Evolutionary conservation across 768 basidiomycete genomes (phyloP).

Genomic region (Boletus reticuloceps): DNA sequence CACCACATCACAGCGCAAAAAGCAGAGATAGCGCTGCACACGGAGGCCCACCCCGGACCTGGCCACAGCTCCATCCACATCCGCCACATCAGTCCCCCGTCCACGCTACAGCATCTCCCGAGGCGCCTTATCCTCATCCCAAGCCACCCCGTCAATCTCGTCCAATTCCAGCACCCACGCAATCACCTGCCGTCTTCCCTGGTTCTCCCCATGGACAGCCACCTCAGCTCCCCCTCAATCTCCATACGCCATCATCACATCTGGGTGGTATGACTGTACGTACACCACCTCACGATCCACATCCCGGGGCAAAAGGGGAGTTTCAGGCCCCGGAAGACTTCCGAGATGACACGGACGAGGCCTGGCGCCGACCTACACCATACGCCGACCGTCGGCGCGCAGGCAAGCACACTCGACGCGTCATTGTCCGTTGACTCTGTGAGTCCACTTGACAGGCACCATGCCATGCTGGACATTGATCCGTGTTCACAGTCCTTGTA

Average conservation of each 20-base stretch:
- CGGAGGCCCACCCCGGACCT: conserved; percentile 21
- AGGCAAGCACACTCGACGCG: conserved; percentile 76
- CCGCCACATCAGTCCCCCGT: conserved; percentile 29
- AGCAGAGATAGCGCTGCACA: conserved; percentile 23
- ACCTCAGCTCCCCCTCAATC: conserved; percentile 34
- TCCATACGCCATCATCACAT: conserved; percentile 28
- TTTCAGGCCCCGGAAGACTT: conserved; percentile 45
- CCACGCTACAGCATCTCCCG: conserved; percentile 19
- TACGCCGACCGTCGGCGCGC: conserved; percentile 72
- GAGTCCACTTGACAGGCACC: background rate
- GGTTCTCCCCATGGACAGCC: conserved; percentile 32
- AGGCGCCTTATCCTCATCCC: conserved; percentile 36
- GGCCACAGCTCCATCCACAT: conserved; percentile 32
- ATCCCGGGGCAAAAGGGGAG: conserved; percentile 31
- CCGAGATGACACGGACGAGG: conserved; percentile 60
- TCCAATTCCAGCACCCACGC: conserved; percentile 21
- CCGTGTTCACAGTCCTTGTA: background rate
- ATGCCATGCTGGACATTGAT: background rate
- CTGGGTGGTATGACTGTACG: conserved; percentile 33
- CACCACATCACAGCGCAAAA: conserved; percentile 26
- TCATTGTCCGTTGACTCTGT: conserved; percentile 49
- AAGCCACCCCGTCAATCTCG: conserved; percentile 32
- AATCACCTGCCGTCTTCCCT: conserved; percentile 28
- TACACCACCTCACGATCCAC: conserved; percentile 47
- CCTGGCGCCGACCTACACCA: conserved; percentile 72